Conservation (phyloP, 2,329 filamentous ascomycete species). For the Pestalotiopsis sp. region DNA sequence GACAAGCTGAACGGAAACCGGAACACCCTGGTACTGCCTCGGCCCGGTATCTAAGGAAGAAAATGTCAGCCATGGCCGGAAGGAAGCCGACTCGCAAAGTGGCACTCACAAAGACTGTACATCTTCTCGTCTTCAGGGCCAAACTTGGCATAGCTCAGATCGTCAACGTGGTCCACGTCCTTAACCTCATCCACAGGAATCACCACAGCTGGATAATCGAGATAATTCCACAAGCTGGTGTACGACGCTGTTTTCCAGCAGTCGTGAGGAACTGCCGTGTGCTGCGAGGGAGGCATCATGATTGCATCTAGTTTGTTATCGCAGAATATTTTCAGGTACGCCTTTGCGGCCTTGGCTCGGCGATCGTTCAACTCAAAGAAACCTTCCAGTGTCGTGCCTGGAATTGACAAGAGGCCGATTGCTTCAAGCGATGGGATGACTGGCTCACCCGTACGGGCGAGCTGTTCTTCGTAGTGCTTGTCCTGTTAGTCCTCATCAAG, state of each 20-base stretch:
- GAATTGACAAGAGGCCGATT: constrained; percentile 37
- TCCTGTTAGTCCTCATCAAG: constrained; percentile 51
- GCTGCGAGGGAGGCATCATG: constrained; percentile 49
- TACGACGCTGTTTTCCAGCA: constrained; percentile 47
- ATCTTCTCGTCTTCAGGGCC: constrained; percentile 23
- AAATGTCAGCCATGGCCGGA: constrained; percentile 14
- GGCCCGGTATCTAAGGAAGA: constrained; percentile 30
- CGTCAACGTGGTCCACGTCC: constrained; percentile 26
- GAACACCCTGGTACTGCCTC: constrained; percentile 27
- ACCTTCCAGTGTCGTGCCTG: constrained; percentile 35
- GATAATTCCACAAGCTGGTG: constrained; percentile 52
- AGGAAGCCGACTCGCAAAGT: not conserved
- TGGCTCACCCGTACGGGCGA: constrained; percentile 46
- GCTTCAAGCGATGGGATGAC: constrained; percentile 39
- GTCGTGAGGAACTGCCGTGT: constrained; percentile 55
- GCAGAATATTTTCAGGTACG: constrained; percentile 29
- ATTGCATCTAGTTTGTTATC: constrained; percentile 52
- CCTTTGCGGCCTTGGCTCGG: constrained; percentile 25
- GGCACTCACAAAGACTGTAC: constrained; percentile 27
- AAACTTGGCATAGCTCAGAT: constrained; percentile 27
- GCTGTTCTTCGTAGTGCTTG: constrained; percentile 42
- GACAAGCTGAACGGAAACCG: constrained; percentile 31
- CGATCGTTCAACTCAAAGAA: constrained; percentile 44
- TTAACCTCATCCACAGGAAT: constrained; percentile 47
- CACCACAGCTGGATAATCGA: constrained; percentile 55